Evolutionary conservation across 2,329 filamentous ascomycete genomes (phyloP).

Genomic region (Pseudohalonectria lignicola): DNA sequence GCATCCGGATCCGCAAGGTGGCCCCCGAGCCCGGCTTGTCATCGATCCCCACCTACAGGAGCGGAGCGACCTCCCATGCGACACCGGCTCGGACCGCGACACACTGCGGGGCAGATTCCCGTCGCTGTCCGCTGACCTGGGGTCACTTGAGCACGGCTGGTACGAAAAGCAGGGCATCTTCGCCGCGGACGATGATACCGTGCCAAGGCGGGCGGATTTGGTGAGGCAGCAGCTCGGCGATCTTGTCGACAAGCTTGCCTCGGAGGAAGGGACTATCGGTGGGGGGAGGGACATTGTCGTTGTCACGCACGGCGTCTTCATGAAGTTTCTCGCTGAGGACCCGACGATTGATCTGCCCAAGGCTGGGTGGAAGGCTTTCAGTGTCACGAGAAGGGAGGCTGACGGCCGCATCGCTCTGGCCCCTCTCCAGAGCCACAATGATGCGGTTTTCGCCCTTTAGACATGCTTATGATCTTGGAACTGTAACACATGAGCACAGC

Average conservation of each 20-base stretch:
- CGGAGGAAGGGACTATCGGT: neutral
- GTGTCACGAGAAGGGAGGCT: neutral
- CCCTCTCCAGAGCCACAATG: neutral
- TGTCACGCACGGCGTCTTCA: slow-evolving; percentile 19
- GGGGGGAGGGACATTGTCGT: slow-evolving; percentile 13
- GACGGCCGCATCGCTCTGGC: neutral
- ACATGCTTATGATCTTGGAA: too few species aligned
- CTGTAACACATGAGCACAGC: too few species aligned
- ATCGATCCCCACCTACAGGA: slow-evolving; percentile 14
- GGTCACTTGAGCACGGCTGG: slow-evolving; percentile 7
- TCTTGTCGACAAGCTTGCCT: neutral
- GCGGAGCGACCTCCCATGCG: slow-evolving; percentile 14
- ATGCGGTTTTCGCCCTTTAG: too few species aligned
- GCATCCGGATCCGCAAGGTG: too few species aligned
- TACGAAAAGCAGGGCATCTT: slow-evolving; percentile 10
- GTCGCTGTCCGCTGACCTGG: slow-evolving; percentile 3
- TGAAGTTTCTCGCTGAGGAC: slow-evolving; percentile 17
- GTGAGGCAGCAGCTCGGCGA: slow-evolving; percentile 8
- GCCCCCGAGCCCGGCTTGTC: slow-evolving; percentile 5
- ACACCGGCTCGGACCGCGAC: slow-evolving; percentile 10
- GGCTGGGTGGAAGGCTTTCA: slow-evolving; percentile 17
- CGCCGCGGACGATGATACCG: slow-evolving; percentile 10
- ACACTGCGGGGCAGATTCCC: slow-evolving; percentile 8
- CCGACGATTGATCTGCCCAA: slow-evolving; percentile 17
- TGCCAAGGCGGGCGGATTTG: slow-evolving; percentile 7